These are phyloP conservation scores for Wickerhamiella parazyma DNA, from an alignment of 805 yeast species.

Conservation along the genomic window DNA sequence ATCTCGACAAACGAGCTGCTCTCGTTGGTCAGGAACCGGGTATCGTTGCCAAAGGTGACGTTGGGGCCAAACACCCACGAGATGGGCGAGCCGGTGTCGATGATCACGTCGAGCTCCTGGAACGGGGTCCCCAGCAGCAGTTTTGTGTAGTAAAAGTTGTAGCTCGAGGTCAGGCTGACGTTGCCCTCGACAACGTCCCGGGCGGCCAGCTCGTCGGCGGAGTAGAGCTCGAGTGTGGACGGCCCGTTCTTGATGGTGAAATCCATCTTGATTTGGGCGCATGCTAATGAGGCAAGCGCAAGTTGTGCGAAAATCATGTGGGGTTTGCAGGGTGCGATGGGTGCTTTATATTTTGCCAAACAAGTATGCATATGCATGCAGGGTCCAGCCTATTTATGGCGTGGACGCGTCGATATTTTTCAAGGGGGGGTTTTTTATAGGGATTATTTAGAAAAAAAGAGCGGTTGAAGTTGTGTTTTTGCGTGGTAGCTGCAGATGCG, in stretches of 20 bases:
- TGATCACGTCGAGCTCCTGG: slow-evolving; percentile 30
- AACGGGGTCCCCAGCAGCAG: slow-evolving; percentile 32
- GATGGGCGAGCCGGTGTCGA: slow-evolving; percentile 41
- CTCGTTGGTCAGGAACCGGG: slow-evolving; percentile 20
- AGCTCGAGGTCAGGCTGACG: slow-evolving; percentile 19
- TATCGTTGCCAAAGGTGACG: slow-evolving; percentile 19
- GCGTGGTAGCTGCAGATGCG: not conserved
- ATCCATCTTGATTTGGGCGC: slow-evolving; percentile 4
- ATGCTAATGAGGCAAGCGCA: not conserved
- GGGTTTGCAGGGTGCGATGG: too few species aligned
- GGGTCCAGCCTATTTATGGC: not conserved
- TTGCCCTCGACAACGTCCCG: slow-evolving; percentile 10
- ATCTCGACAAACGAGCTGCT: slow-evolving; percentile 23
- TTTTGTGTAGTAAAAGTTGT: slow-evolving; percentile 27
- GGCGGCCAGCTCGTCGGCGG: not conserved
- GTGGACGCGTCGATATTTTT: not conserved
- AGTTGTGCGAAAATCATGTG: not conserved
- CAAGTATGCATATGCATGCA: not conserved
- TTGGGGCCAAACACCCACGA: slow-evolving; percentile 34
- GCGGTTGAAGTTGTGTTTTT: too few species aligned
- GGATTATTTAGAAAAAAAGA: too few species aligned
- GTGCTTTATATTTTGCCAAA: not conserved
- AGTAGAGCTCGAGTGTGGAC: not conserved
- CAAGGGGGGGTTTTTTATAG: too few species aligned
- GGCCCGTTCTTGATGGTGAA: slow-evolving; percentile 6